Evolutionary conservation across 441 rosid genomes (phyloP).

Genomic region (Dalechampia spathulata): DNA sequence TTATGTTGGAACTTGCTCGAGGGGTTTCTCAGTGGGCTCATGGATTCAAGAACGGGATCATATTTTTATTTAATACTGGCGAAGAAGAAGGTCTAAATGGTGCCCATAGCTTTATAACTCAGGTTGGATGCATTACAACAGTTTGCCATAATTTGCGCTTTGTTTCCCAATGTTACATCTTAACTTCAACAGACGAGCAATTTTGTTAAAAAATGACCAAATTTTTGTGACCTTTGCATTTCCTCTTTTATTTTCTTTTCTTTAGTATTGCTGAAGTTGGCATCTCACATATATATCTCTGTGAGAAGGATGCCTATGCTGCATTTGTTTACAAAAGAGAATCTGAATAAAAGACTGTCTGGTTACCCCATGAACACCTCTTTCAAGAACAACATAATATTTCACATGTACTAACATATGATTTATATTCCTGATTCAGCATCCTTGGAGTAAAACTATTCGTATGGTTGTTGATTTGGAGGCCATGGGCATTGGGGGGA

Average conservation of each 20-base stretch:
- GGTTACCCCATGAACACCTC: neutral
- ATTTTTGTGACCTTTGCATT: neutral
- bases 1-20: constrained; percentile 94
- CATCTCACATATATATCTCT: neutral
- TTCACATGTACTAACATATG: constrained; percentile 8
- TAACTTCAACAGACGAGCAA: neutral
- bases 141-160: neutral
- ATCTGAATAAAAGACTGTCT: neutral
- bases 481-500: constrained; percentile 97
- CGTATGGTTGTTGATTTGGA: constrained; percentile 85
- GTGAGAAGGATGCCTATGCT: constrained; percentile 9
- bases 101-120: constrained; percentile 97
- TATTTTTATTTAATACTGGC: constrained; percentile 87
- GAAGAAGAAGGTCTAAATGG: constrained; percentile 97
- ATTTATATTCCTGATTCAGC: constrained; percentile 44
- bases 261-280: neutral
- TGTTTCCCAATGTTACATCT: neutral
- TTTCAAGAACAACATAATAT: neutral
- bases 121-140: constrained; percentile 39
- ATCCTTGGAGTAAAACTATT: constrained; percentile 81
- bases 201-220: neutral
- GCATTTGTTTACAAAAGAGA: neutral
- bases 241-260: neutral
- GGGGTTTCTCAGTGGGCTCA: constrained; percentile 93
- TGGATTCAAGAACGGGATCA: constrained; percentile 76